These are phyloP conservation scores for Pythium biforme DNA, from an alignment of 352 stramenopile genomes.

Conservation along the genomic window DNA sequence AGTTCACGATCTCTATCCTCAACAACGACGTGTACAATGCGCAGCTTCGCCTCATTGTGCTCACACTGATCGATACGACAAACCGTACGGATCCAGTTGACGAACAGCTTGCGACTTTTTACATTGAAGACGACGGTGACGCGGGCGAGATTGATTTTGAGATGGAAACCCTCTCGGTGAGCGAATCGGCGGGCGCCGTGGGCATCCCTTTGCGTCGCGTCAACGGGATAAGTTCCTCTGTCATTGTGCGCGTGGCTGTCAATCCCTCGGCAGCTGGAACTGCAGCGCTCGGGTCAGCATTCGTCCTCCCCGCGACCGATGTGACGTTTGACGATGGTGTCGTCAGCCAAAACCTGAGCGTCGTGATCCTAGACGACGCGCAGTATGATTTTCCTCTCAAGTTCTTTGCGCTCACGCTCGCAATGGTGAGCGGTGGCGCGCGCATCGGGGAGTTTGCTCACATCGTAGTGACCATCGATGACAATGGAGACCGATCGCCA, in stretches of 20 bases:
- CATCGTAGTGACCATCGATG: conserved; percentile 36
- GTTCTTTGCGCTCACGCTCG: conserved; percentile 38
- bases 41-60: conserved; percentile 22
- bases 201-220: conserved; percentile 34
- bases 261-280: conserved; percentile 18
- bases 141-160: conserved; percentile 50
- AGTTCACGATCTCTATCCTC: conserved; percentile 40
- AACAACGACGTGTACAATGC: conserved; percentile 44
- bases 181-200: conserved; percentile 31
- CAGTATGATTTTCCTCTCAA: conserved; percentile 50
- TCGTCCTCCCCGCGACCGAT: conserved; percentile 25
- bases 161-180: conserved; percentile 13
- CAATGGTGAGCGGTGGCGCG: conserved; percentile 29
- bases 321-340: conserved; percentile 43
- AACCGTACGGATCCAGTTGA: conserved; percentile 31
- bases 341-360: conserved; percentile 17
- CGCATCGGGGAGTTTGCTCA: conserved; percentile 30
- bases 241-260: conserved; percentile 28
- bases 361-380: conserved; percentile 45
- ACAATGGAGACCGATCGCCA: conserved; percentile 49
- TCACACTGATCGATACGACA: conserved; percentile 45
- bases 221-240: conserved; percentile 33
- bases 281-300: conserved; percentile 30
- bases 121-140: conserved; percentile 56
- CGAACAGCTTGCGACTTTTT: conserved; percentile 25